A percentile compares a stretch with the other conserved stretches of the same genome.
phyloP scores from a whole-genome alignment of 2,329 filamentous ascomycete genomes.

The Aspergillus calidoustus region DNA sequence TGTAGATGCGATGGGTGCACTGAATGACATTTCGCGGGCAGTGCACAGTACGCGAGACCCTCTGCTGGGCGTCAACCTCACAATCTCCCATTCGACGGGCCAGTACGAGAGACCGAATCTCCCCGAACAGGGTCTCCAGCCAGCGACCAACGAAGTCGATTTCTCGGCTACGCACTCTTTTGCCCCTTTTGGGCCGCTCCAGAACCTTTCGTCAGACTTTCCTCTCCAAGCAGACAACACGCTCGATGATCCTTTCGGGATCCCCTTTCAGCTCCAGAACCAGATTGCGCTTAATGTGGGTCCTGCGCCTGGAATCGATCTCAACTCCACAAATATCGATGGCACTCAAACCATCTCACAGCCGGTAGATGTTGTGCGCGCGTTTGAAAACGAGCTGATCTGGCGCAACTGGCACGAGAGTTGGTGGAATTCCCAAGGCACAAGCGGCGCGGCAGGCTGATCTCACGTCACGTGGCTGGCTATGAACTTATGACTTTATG shows the following conservation, averaged over 20 bases:
- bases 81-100: not conserved
- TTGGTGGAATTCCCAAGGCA: slow-evolving; percentile 6
- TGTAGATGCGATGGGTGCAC: slow-evolving; percentile 4
- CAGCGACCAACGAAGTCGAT: not conserved
- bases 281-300: not conserved
- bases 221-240: not conserved
- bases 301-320: not conserved
- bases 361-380: slow-evolving; percentile 10
- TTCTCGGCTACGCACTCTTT: not conserved
- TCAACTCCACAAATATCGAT: not conserved
- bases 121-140: not conserved
- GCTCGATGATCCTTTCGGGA: not conserved
- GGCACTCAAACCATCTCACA: not conserved
- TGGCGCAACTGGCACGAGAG: slow-evolving; percentile 15
- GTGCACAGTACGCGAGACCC: not conserved
- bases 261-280: slow-evolving; percentile 7
- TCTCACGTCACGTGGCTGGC: too few species aligned
- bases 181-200: not conserved
- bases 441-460: not conserved
- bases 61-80: not conserved
- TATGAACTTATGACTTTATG: not conserved
- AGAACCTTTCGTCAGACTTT: not conserved
- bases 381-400: slow-evolving; percentile 5
- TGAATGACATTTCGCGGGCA: slow-evolving; percentile 12
- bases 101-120: not conserved